Evolutionary conservation across 1,284 basidiomycete genomes (phyloP).

Genomic region (Rhodotorula sp.): DNA sequence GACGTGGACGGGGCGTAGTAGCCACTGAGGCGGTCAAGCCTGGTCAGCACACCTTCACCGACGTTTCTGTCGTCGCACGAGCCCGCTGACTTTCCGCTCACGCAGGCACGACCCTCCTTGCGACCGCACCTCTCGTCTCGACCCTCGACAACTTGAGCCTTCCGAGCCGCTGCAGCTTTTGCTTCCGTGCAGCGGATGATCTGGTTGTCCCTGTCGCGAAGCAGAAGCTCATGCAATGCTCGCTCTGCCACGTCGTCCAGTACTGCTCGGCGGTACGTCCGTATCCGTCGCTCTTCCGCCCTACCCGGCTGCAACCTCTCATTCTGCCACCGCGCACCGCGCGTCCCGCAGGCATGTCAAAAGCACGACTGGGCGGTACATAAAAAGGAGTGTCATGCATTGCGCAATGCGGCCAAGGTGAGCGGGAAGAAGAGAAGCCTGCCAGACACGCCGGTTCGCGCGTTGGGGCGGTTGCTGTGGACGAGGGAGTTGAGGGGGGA

Average conservation of each 20-base stretch:
- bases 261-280: slow-evolving; percentile 69
- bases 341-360: slow-evolving; percentile 66
- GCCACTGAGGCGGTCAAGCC: neutral
- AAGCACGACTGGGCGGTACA: slow-evolving; percentile 73
- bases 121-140: slow-evolving; percentile 62
- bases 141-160: slow-evolving; percentile 69
- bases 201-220: neutral
- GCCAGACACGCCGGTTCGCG: slow-evolving; percentile 72
- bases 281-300: slow-evolving; percentile 49
- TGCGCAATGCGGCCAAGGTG: slow-evolving; percentile 49
- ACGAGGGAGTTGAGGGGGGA: slow-evolving; percentile 60
- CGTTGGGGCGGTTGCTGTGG: slow-evolving; percentile 66
- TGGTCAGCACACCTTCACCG: slow-evolving; percentile 2
- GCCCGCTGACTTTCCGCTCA: neutral
- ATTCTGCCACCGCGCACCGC: neutral
- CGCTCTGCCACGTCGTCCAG: slow-evolving; percentile 64
- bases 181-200: slow-evolving; percentile 55
- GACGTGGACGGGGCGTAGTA: slow-evolving; percentile 23
- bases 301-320: slow-evolving; percentile 18
- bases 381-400: slow-evolving; percentile 71
- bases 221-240: slow-evolving; percentile 56
- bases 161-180: slow-evolving; percentile 66
- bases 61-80: too few species aligned
- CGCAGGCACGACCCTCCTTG: slow-evolving; percentile 64
- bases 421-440: slow-evolving; percentile 48